These are phyloP conservation scores for Aspergillus steynii DNA, from an alignment of 495 filamentous ascomycete species.

Conservation along the genomic window DNA sequence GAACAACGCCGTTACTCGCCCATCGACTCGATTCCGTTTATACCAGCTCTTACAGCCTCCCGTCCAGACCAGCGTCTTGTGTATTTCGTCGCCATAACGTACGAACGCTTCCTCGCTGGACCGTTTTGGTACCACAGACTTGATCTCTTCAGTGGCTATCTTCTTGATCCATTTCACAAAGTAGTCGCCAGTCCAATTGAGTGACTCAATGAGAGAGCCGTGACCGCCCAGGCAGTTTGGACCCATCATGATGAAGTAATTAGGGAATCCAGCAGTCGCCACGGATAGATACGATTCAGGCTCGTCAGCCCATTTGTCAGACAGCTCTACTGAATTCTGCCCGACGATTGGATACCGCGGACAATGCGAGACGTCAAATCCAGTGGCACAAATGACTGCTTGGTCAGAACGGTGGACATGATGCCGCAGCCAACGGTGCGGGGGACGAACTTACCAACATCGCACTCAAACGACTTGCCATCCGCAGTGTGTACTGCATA, in stretches of 20 bases:
- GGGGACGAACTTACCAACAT: conserved; percentile 27
- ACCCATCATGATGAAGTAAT: conserved; percentile 38
- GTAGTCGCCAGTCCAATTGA: conserved; percentile 51
- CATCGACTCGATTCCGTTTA: conserved; percentile 41
- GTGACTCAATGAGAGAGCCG: conserved; percentile 44
- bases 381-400: conserved; percentile 48
- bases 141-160: conserved; percentile 48
- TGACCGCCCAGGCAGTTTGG: conserved; percentile 38
- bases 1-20: conserved; percentile 45
- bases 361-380: conserved; percentile 48
- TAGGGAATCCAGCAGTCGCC: conserved; percentile 28
- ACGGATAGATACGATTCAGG: conserved; percentile 32
- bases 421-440: not conserved
- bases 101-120: conserved; percentile 43
- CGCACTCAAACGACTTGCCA: conserved; percentile 46
- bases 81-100: conserved; percentile 40
- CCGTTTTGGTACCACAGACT: conserved; percentile 40
- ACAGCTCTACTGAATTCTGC: conserved; percentile 32
- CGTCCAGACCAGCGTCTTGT: conserved; percentile 48
- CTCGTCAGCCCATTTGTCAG: conserved; percentile 33
- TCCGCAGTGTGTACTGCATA: conserved; percentile 44
- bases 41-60: conserved; percentile 50
- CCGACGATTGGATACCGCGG: conserved; percentile 41
- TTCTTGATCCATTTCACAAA: conserved; percentile 53
- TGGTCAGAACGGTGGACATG: conserved; percentile 16